These are phyloP conservation scores for Cupressus sempervirens DNA, from an alignment of 75 land plant genomes.

Conservation along the genomic window DNA sequence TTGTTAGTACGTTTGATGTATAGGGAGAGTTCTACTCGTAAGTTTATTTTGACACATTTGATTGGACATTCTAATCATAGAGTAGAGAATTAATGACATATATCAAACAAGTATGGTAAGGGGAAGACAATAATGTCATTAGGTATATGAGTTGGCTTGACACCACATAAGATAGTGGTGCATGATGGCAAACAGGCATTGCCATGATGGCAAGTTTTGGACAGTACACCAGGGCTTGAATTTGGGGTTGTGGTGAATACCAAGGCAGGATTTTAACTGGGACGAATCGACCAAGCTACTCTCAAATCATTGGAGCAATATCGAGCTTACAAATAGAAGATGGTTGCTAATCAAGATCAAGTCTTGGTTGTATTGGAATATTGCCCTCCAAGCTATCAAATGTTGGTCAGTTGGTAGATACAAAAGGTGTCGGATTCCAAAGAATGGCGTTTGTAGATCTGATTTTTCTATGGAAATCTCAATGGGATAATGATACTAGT, in stretches of 20 bases:
- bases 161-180: too few relatives aligned
- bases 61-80: too few relatives aligned
- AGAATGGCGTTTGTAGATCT: slow-evolving; percentile 16
- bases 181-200: too few relatives aligned
- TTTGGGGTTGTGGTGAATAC: slow-evolving; percentile 10
- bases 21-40: too few relatives aligned
- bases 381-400: slow-evolving; percentile 1
- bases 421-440: neutral
- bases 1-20: too few relatives aligned
- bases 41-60: too few relatives aligned
- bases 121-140: too few relatives aligned
- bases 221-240: slow-evolving; percentile 17
- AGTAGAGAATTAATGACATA: too few relatives aligned
- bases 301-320: slow-evolving; percentile 21
- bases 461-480: slow-evolving; percentile 18
- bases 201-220: too few relatives aligned
- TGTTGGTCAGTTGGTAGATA: neutral
- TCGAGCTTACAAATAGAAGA: slow-evolving; percentile 12
- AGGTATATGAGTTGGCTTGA: too few relatives aligned
- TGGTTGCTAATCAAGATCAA: slow-evolving; percentile 17
- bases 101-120: too few relatives aligned
- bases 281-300: slow-evolving; percentile 19
- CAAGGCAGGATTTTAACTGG: slow-evolving; percentile 1
- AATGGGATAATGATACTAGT: slow-evolving; percentile 7
- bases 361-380: slow-evolving; percentile 17